Evolutionary conservation across 2,329 filamentous ascomycete genomes (phyloP).

Genomic region (Cercospora sp.): DNA sequence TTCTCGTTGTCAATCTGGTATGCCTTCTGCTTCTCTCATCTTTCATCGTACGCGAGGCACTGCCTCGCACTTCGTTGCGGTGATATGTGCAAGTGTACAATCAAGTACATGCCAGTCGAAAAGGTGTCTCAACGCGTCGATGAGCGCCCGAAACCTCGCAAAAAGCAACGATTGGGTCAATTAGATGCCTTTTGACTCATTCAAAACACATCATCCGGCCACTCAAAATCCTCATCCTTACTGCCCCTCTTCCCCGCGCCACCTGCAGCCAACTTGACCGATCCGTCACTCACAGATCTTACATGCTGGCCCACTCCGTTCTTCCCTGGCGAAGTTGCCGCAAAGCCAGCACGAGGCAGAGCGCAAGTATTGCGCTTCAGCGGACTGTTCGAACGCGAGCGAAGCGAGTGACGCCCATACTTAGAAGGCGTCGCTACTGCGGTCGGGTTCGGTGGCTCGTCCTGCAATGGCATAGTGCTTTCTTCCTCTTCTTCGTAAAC

Average conservation of each 20-base stretch:
- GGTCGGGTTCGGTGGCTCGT: slow-evolving; percentile 33
- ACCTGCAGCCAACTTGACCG: slow-evolving; percentile 17
- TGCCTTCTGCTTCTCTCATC: too few species aligned
- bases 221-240: slow-evolving; percentile 18
- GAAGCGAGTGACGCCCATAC: slow-evolving; percentile 25
- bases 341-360: slow-evolving; percentile 22
- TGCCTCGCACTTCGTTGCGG: too few species aligned
- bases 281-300: slow-evolving; percentile 16
- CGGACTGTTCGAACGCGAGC: slow-evolving; percentile 32
- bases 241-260: slow-evolving; percentile 1
- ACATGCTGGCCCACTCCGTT: not conserved
- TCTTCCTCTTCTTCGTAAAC: slow-evolving; percentile 41
- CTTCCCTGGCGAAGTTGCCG: slow-evolving; percentile 27
- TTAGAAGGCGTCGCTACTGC: slow-evolving; percentile 35
- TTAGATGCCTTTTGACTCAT: too few species aligned
- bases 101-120: too few species aligned
- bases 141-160: too few species aligned
- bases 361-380: slow-evolving; percentile 28
- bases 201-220: slow-evolving; percentile 22
- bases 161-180: too few species aligned
- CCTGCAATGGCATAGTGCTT: slow-evolving; percentile 27
- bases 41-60: too few species aligned
- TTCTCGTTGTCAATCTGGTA: too few species aligned
- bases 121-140: too few species aligned
- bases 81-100: too few species aligned